These are phyloP conservation scores for Chrysanthemum lavandulifolium DNA, from an alignment of 129 eudicot species.

Conservation along the genomic window DNA sequence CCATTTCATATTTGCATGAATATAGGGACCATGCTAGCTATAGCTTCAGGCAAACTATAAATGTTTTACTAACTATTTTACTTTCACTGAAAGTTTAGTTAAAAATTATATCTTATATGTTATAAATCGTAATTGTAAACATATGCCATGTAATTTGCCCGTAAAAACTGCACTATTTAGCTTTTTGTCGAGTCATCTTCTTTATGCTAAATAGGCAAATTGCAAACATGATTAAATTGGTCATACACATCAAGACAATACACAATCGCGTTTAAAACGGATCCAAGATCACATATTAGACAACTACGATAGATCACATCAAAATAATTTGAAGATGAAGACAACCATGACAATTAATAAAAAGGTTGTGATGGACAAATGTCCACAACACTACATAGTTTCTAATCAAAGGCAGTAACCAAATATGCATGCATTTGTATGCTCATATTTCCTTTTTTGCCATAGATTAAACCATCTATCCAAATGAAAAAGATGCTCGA, in stretches of 20 bases:
- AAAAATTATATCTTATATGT: neutral
- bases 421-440: neutral
- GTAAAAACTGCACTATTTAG: no score
- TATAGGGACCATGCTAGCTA: slow-evolving; percentile 9
- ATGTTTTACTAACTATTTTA: neutral
- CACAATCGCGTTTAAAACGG: neutral
- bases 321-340: slow-evolving; percentile 3
- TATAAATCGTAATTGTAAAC: neutral
- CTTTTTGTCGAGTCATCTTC: neutral
- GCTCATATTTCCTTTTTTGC: neutral
- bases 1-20: neutral
- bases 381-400: neutral
- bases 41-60: neutral
- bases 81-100: no score
- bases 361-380: neutral
- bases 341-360: neutral
- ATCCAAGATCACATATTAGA: neutral
- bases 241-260: neutral
- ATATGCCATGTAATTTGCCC: no score
- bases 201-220: neutral
- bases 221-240: neutral
- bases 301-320: neutral
- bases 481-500: neutral
- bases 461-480: neutral
- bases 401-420: neutral